A percentile compares a stretch with the other conserved stretches of the same genome.
These are phyloP conservation scores for Aureobasidium sp. DNA, from an alignment of 2,329 filamentous ascomycete genomes.

Conservation along the genomic window DNA sequence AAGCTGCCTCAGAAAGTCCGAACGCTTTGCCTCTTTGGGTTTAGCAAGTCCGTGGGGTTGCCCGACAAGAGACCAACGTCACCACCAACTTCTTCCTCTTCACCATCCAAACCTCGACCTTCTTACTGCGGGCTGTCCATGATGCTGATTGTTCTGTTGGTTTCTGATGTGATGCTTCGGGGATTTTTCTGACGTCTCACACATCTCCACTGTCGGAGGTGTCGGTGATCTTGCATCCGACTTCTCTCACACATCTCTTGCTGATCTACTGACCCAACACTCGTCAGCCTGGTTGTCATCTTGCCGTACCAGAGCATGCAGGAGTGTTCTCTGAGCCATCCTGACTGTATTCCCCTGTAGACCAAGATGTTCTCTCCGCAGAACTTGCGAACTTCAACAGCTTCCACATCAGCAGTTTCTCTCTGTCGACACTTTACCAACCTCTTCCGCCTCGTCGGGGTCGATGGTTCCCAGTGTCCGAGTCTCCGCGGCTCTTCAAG, in stretches of 20 bases:
- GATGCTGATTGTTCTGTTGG: neutral
- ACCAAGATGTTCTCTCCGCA: neutral
- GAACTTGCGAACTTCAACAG: neutral
- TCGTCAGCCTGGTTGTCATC: slow-evolving; percentile 15
- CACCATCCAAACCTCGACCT: neutral
- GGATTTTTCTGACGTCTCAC: slow-evolving; percentile 6
- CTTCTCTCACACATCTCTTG: slow-evolving; percentile 2
- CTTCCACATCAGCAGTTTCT: neutral
- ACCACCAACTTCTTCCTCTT: neutral
- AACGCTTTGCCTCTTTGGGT: slow-evolving; percentile 7
- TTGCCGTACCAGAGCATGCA: slow-evolving; percentile 2
- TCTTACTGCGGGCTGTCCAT: neutral
- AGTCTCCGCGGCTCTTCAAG: neutral
- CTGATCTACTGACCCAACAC: neutral
- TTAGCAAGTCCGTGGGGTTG: slow-evolving; percentile 17
- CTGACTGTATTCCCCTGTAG: neutral
- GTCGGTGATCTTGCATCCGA: slow-evolving; percentile 1
- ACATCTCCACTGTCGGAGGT: neutral
- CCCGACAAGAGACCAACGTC: slow-evolving; percentile 2
- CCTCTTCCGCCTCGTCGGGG: slow-evolving; percentile 6
- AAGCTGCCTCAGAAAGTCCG: slow-evolving; percentile 21
- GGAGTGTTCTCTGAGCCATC: neutral
- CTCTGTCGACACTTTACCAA: neutral
- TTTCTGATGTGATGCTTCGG: slow-evolving; percentile 9
- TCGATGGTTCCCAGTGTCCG: neutral